A percentile compares a stretch with the other conserved stretches of the same genome.
phyloP scores from a whole-genome alignment of 2,329 filamentous ascomycete species.

The Phaeosphaeria sp. region DNA sequence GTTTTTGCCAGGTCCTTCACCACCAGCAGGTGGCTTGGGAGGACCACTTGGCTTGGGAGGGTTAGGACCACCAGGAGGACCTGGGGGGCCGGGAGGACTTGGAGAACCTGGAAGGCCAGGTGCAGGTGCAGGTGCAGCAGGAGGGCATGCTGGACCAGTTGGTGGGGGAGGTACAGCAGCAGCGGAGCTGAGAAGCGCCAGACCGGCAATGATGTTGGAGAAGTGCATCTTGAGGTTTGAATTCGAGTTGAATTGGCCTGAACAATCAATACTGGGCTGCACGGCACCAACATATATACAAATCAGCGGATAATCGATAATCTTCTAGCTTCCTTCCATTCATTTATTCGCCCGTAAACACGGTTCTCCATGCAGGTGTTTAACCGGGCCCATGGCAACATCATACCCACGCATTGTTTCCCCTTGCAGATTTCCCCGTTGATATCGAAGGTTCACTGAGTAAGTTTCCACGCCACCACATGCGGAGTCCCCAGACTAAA shows the following conservation, averaged over 20 bases:
- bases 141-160: slow-evolving; percentile 3
- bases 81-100: background rate
- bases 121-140: slow-evolving; percentile 6
- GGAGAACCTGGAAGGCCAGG: background rate
- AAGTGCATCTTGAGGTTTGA: slow-evolving; percentile 30
- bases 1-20: slow-evolving; percentile 7
- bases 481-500: slow-evolving; percentile 18
- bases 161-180: slow-evolving; percentile 23
- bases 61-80: slow-evolving; percentile 3
- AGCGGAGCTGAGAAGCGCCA: slow-evolving; percentile 30
- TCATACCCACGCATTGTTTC: slow-evolving; percentile 1
- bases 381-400: slow-evolving; percentile 24
- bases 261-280: background rate
- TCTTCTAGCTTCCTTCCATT: slow-evolving; percentile 15
- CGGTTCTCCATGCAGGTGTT: slow-evolving; percentile 17
- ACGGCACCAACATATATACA: slow-evolving; percentile 18
- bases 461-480: slow-evolving; percentile 6
- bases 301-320: slow-evolving; percentile 24
- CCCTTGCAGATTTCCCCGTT: slow-evolving; percentile 8
- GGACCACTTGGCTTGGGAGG: slow-evolving; percentile 5
- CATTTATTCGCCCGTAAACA: slow-evolving; percentile 16
- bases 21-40: background rate
- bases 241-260: slow-evolving; percentile 12
- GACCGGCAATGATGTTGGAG: slow-evolving; percentile 28
- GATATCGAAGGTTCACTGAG: slow-evolving; percentile 4